Evolutionary conservation across 2,329 filamentous ascomycete genomes (phyloP).

Genomic region (Sphaerulina vaccinii): DNA sequence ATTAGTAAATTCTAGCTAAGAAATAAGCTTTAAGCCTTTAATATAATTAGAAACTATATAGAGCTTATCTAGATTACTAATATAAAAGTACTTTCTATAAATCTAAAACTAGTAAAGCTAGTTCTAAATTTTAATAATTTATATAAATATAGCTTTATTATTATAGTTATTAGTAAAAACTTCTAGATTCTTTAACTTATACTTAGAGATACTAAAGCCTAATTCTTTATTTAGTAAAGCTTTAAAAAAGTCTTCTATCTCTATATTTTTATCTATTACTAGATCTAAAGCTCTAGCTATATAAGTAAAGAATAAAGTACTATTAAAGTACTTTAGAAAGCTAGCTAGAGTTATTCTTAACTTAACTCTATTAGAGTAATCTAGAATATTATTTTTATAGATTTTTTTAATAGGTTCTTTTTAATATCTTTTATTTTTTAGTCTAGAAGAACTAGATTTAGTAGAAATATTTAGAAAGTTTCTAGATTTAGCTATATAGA

Average conservation of each 20-base stretch:
- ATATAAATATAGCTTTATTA: no score
- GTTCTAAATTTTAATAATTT: no score
- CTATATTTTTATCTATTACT: no score
- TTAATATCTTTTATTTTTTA: slow-evolving; percentile 19
- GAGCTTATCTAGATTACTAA: no score
- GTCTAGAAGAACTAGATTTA: slow-evolving; percentile 13
- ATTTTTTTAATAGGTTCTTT: slow-evolving; percentile 16
- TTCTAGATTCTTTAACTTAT: background rate
- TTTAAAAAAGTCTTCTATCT: background rate
- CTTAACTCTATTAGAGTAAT: slow-evolving; percentile 1
- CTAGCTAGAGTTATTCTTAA: slow-evolving; percentile 16
- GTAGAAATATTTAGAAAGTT: slow-evolving; percentile 4
- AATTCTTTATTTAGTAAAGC: background rate
- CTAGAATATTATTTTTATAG: slow-evolving; percentile 14
- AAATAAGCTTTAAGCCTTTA: no score
- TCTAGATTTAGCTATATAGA: no score
- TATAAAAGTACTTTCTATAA: no score
- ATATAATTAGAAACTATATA: no score
- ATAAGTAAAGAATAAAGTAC: background rate
- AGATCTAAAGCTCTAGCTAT: background rate
- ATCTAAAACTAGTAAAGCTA: background rate
- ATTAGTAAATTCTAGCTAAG: no score
- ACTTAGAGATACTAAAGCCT: background rate
- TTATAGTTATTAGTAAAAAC: background rate
- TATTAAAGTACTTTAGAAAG: background rate